Percentiles rank a stretch among this genome's conserved stretches.
phyloP scores from a whole-genome alignment of 2,329 filamentous ascomycete species.

The Diaporthe aspalathi region DNA sequence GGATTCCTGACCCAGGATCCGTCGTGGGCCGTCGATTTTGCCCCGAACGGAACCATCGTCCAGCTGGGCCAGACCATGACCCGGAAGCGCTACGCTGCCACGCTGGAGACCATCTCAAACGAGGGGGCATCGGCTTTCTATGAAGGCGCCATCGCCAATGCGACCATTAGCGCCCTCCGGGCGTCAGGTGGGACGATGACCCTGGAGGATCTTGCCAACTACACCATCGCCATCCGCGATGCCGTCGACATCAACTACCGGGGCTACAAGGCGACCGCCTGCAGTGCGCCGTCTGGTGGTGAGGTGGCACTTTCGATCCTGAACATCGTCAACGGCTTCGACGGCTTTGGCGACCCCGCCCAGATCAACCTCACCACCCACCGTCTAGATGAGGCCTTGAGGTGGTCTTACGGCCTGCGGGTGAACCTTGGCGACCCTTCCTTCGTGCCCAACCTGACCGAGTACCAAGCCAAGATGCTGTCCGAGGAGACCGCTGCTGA shows the following conservation, averaged over 20 bases:
- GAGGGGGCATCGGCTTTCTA: constrained; percentile 78
- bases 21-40: constrained; percentile 86
- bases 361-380: constrained; percentile 75
- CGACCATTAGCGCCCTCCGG: constrained; percentile 74
- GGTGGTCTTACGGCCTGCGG: constrained; percentile 83
- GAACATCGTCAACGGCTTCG: constrained; percentile 80
- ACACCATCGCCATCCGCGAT: constrained; percentile 73
- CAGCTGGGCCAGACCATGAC: constrained; percentile 79
- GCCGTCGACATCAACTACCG: constrained; percentile 73
- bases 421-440: constrained; percentile 80
- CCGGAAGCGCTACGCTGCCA: constrained; percentile 78
- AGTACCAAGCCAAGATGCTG: constrained; percentile 73
- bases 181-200: constrained; percentile 81
- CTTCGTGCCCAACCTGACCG: constrained; percentile 71
- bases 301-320: constrained; percentile 77
- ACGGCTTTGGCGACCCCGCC: constrained; percentile 67
- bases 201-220: constrained; percentile 76
- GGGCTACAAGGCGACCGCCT: constrained; percentile 75
- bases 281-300: constrained; percentile 79
- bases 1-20: constrained; percentile 78
- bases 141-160: constrained; percentile 73
- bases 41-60: constrained; percentile 76
- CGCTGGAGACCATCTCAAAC: constrained; percentile 75
- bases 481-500: constrained; percentile 69
- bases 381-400: constrained; percentile 83